phyloP scores from a whole-genome alignment of 805 yeast genomes.

The Kuraishia capsulata region DNA sequence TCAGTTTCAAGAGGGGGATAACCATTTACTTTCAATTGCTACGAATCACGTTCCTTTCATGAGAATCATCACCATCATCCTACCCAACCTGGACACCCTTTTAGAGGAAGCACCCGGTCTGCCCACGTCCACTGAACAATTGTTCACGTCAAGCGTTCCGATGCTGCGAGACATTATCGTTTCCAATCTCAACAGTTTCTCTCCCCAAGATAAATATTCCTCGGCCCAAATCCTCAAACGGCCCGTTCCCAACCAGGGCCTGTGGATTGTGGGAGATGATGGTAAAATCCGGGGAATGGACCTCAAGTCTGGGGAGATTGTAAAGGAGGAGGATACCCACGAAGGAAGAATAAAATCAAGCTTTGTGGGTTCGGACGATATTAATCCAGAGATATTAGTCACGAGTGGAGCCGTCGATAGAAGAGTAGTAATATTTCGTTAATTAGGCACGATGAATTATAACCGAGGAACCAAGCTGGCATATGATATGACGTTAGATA shows the following conservation, averaged over 20 bases:
- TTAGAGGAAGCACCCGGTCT: slow-evolving; percentile 2
- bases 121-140: slow-evolving; percentile 7
- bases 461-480: too few species aligned
- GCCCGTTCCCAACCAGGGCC: slow-evolving; percentile 24
- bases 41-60: slow-evolving; percentile 76
- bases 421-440: slow-evolving; percentile 9
- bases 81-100: slow-evolving; percentile 24
- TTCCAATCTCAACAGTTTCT: slow-evolving; percentile 35
- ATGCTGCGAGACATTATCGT: slow-evolving; percentile 26
- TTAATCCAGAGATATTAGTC: slow-evolving; percentile 26
- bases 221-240: slow-evolving; percentile 30
- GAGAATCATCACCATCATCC: slow-evolving; percentile 48
- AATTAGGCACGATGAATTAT: too few species aligned
- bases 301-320: slow-evolving; percentile 26
- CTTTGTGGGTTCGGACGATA: slow-evolving; percentile 17
- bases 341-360: slow-evolving; percentile 42
- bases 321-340: slow-evolving; percentile 23
- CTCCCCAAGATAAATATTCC: slow-evolving; percentile 66
- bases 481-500: too few species aligned
- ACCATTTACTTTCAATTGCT: slow-evolving; percentile 43
- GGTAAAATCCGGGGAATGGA: slow-evolving; percentile 57
- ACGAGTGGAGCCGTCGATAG: slow-evolving; percentile 44
- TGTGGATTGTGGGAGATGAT: slow-evolving; percentile 67
- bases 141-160: slow-evolving; percentile 15
- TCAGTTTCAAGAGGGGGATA: slow-evolving; percentile 9